Base-by-base conservation (phyloP, 2,329 filamentous ascomycete genomes). In the Penicillium polonicum region DNA sequence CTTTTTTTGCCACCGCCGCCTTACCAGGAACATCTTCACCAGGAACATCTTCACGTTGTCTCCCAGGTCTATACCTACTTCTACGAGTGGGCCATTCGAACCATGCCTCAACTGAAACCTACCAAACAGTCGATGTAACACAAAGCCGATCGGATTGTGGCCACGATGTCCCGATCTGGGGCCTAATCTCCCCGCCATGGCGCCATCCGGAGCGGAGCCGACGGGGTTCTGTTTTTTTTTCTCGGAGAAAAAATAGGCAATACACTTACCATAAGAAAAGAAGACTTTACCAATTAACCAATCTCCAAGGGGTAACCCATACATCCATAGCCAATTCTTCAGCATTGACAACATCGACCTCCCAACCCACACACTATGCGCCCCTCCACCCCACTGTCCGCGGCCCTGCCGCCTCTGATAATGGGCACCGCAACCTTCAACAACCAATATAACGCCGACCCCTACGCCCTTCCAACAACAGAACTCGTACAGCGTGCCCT, bases 371-470 rank as follows among this genome's bases (percentile, higher is more conserved):
- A 35, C n/a, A 31, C 49, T 43, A 75, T 74, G 72, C 67, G 63
- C 29, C 68, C 68, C 33, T 65, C 65, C 15, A 60, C 60, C 46
- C 75, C 74, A 25, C 72, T 79, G 35, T 79, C 77, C 23, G 69
- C 72, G 62, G 65, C 68, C 52, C 70, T 80, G 10, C 76, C 77
- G n/a, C 77, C 78, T 27, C 68, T 81, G 48, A 68, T 80, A 51
- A 77, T 80, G 71, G 79, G 79, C 61, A 80, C 78, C n/a, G 78
- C 78, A 57, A 79, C 78, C 17, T 80, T 80, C 68, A 79, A 79
- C 56, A 75, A 72, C 33, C 78, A 80, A 65, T 80, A 80, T 65
- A 81, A 82, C 60, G 68, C 71, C 44, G 76, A 81, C 62, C 80
- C 80, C 3, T 80, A 77, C 62, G 74, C 77, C n/a, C 72, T 81